Base-by-base conservation (phyloP, 768 basidiomycete genomes). In the Mycena vulgaris region DNA sequence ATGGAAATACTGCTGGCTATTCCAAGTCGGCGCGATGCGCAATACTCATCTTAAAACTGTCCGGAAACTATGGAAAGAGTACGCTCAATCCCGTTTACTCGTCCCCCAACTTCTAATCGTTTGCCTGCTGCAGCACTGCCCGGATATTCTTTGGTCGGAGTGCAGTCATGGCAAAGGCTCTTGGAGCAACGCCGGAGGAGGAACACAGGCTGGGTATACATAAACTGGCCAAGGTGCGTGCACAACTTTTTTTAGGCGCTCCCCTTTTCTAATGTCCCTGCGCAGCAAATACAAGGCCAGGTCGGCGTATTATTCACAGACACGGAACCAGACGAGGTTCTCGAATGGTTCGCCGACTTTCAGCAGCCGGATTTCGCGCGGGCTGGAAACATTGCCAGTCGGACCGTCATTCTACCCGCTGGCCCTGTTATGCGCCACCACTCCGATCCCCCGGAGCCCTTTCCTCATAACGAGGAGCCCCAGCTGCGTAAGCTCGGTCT, bases 401-500 rank as follows among this genome's bases (percentile, higher is more conserved):
- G 90, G 68, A 92, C 93, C 0, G 89, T 98, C 65, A 83, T 86
- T 35, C 85, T 99, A 21, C 93, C 96, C 19, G 88, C 82, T 68
- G 97, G 97, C 39, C 95, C 97, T 25, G 89, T 98, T 63, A 89
- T 96, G 91, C 88, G 90, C 70, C 88, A 87, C 48, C 87, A 93
- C 78, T 92, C 93, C 3, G 92, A 93, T 71, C 93, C 93, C 0
- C 89, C 93, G 42, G 92, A 96, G 74, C 93, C 95, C 3, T 97
- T 99, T 81, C 96, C 98, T 40, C 96, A 98, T 80, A 96, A 96
- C 75, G 96, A 99, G 84, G 98, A 99, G 71, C 96, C 97, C 25
- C 97, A 99, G 78, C 86, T 99, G 60, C 91, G 98, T 63, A 95
- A 94, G 80, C 88, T 99, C 39, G 98, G 98, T 10, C 83, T 99